phyloP scores from a whole-genome alignment of 805 yeast species.

The Candida sithepensis region DNA sequence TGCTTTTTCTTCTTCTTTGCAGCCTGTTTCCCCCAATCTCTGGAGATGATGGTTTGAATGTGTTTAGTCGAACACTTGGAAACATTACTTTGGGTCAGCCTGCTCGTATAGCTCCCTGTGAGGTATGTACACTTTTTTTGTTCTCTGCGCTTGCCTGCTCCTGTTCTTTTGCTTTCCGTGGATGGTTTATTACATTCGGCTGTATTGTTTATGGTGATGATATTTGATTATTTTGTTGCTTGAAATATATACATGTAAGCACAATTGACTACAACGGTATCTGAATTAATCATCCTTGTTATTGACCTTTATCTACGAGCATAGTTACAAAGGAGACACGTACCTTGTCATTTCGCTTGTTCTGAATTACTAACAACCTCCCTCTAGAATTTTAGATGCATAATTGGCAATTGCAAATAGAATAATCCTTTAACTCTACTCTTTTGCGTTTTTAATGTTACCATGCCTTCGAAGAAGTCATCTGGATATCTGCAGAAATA shows the following conservation, averaged over 20 bases:
- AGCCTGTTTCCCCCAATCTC: too few species aligned
- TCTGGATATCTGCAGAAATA: conserved; percentile 7
- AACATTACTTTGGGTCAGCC: neutral
- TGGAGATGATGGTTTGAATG: neutral
- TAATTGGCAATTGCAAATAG: neutral
- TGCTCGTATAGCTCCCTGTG: neutral
- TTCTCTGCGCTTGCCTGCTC: neutral
- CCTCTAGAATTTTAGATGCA: neutral
- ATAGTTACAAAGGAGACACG: too few species aligned
- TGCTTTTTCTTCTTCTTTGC: too few species aligned
- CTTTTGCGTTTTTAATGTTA: neutral
- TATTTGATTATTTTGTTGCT: conserved; percentile 16
- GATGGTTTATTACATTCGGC: neutral
- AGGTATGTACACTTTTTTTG: neutral
- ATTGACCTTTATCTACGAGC: too few species aligned
- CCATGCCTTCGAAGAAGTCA: conserved; percentile 8
- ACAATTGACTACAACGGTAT: conserved; percentile 38
- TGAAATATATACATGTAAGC: conserved; percentile 23
- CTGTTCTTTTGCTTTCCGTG: neutral
- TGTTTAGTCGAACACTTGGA: neutral
- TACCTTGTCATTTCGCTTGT: too few species aligned
- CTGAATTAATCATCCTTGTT: conserved; percentile 21
- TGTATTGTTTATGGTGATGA: conserved; percentile 4
- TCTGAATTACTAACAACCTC: conserved; percentile 7
- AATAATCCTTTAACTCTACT: neutral